A percentile compares a stretch with the other conserved stretches of the same genome.
Evolutionary conservation across 805 yeast species (phyloP).

Genomic region (Kazachstania psychrophila): DNA sequence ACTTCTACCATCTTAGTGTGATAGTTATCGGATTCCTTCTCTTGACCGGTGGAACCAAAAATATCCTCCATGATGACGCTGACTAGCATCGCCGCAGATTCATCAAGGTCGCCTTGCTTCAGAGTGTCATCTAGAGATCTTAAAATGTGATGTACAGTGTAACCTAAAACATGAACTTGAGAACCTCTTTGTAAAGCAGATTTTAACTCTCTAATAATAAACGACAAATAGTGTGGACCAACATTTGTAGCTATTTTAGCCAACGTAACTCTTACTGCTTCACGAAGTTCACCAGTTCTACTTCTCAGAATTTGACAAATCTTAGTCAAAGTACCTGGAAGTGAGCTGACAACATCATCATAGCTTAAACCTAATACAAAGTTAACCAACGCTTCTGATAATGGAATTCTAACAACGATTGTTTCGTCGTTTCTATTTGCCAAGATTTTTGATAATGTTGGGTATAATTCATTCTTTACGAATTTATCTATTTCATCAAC

Average conservation of each 20-base stretch:
- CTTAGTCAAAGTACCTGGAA: slow-evolving; percentile 77
- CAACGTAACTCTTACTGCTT: slow-evolving; percentile 68
- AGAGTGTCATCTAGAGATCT: slow-evolving; percentile 40
- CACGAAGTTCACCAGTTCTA: slow-evolving; percentile 80
- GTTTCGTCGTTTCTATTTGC: slow-evolving; percentile 69
- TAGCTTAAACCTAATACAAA: slow-evolving; percentile 53
- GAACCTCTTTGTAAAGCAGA: slow-evolving; percentile 80
- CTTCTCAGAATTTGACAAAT: slow-evolving; percentile 85
- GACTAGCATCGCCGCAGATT: slow-evolving; percentile 48
- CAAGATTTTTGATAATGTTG: slow-evolving; percentile 52
- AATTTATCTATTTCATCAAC: slow-evolving; percentile 35
- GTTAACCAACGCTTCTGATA: slow-evolving; percentile 71
- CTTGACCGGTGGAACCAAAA: slow-evolving; percentile 87
- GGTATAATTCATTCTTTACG: slow-evolving; percentile 49
- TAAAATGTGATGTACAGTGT: slow-evolving; percentile 68
- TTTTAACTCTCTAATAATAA: slow-evolving; percentile 68
- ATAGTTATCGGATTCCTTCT: slow-evolving; percentile 91
- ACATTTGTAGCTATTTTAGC: slow-evolving; percentile 53
- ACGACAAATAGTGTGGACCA: slow-evolving; percentile 66
- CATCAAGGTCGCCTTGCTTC: slow-evolving; percentile 67
- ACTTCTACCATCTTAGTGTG: slow-evolving; percentile 81
- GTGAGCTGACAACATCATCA: slow-evolving; percentile 43
- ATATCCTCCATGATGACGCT: slow-evolving; percentile 82
- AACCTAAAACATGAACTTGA: slow-evolving; percentile 87
- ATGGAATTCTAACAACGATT: slow-evolving; percentile 60